Conservation (phyloP, 1,284 basidiomycete species). For the Ganoderma sinense region DNA sequence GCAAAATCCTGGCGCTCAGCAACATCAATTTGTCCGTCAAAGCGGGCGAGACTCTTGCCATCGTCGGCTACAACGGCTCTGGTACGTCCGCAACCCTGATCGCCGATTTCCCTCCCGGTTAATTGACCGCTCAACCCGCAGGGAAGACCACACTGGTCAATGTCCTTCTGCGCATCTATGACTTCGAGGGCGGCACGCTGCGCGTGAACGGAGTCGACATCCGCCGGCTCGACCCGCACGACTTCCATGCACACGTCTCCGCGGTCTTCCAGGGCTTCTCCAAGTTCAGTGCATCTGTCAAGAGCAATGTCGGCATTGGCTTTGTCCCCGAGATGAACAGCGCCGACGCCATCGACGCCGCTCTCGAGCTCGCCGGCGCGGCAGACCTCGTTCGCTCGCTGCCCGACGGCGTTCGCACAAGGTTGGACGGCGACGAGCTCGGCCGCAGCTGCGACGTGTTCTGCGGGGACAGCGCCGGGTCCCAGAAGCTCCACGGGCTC, state of each 20-base stretch:
- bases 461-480: slow-evolving; percentile 32
- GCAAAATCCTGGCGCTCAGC: slow-evolving; percentile 65
- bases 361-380: slow-evolving; percentile 73
- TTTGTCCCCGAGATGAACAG: slow-evolving; percentile 64
- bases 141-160: slow-evolving; percentile 87
- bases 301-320: slow-evolving; percentile 83
- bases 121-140: slow-evolving; percentile 35
- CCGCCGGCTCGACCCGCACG: slow-evolving; percentile 64
- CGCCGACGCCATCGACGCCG: slow-evolving; percentile 60
- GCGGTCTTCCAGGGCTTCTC: slow-evolving; percentile 87
- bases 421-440: slow-evolving; percentile 66
- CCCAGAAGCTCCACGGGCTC: slow-evolving; percentile 62
- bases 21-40: slow-evolving; percentile 74
- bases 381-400: slow-evolving; percentile 65
- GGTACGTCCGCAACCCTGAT: slow-evolving; percentile 50
- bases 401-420: slow-evolving; percentile 72
- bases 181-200: slow-evolving; percentile 72
- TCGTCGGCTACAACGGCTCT: slow-evolving; percentile 85
- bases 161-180: slow-evolving; percentile 77
- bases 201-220: slow-evolving; percentile 74
- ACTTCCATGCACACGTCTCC: slow-evolving; percentile 75
- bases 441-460: slow-evolving; percentile 54
- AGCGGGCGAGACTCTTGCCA: slow-evolving; percentile 80
- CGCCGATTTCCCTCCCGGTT: neutral
- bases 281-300: slow-evolving; percentile 75